Percentiles rank a stretch among this genome's conserved stretches.
These are phyloP conservation scores for Rubia yunnanensis DNA, from an alignment of 257 asterid genomes.

Conservation along the genomic window DNA sequence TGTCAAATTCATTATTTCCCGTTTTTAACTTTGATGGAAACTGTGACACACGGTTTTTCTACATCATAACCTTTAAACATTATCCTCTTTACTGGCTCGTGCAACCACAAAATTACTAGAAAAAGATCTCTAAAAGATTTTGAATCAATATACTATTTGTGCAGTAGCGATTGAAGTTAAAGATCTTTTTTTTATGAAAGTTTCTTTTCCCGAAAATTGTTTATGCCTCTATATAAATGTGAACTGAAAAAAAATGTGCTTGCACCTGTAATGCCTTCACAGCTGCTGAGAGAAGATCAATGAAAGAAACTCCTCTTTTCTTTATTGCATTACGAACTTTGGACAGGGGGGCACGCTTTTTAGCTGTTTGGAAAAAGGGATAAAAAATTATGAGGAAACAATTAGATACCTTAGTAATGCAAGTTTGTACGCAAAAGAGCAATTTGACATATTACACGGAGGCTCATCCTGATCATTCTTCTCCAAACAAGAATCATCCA, in stretches of 20 bases:
- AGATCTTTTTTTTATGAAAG: background rate
- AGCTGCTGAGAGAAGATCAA: constrained; percentile 37
- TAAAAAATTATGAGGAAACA: constrained; percentile 13
- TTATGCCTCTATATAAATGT: background rate
- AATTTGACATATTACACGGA: constrained; percentile 18
- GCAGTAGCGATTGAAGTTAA: background rate
- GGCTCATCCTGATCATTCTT: constrained; percentile 25
- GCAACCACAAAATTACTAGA: background rate
- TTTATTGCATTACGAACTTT: constrained; percentile 44
- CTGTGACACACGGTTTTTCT: background rate
- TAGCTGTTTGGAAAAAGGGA: constrained; percentile 28
- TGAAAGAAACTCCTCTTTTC: constrained; percentile 56
- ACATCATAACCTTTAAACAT: background rate
- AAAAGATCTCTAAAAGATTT: background rate
- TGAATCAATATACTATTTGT: background rate
- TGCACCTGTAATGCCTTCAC: constrained; percentile 41
- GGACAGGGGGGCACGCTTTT: constrained; percentile 30
- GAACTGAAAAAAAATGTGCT: background rate
- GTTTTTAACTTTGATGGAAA: background rate
- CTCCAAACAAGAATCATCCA: constrained; percentile 31
- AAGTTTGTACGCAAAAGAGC: constrained; percentile 8
- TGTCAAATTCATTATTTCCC: background rate
- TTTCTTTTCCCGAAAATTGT: background rate
- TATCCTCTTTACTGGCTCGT: background rate
- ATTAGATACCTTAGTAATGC: constrained; percentile 16